Conservation (phyloP, 177 flowering plant species). For the Vitis hybrid region DNA sequence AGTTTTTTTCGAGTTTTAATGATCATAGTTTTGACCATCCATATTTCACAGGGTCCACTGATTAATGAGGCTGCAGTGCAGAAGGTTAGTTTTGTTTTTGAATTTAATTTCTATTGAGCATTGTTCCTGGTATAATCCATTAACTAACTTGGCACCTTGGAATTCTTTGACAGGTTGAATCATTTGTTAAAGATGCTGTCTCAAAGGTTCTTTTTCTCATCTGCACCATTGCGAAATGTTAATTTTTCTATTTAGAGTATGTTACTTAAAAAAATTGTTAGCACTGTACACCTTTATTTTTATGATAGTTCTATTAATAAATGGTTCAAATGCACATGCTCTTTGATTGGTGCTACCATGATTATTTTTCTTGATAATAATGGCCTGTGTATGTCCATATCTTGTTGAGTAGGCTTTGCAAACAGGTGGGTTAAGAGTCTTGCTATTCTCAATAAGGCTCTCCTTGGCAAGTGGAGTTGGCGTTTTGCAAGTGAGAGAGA, state of each 20-base stretch:
- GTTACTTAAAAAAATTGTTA: background rate
- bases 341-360: background rate
- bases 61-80: constrained; percentile 90
- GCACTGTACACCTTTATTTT: background rate
- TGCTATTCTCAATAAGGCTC: too few species aligned
- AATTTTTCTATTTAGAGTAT: background rate
- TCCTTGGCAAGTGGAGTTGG: too few species aligned
- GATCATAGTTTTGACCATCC: constrained; percentile 5
- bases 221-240: background rate
- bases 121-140: background rate
- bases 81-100: constrained; percentile 48
- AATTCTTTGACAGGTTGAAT: constrained; percentile 65
- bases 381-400: background rate
- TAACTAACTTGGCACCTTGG: constrained; percentile 3
- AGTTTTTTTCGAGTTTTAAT: background rate
- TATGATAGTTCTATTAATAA: background rate
- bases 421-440: too few species aligned
- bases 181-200: constrained; percentile 76
- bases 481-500: too few species aligned
- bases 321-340: background rate
- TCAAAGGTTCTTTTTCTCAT: constrained; percentile 64
- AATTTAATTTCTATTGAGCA: background rate
- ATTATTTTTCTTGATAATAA: background rate
- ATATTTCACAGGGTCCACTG: constrained; percentile 77
- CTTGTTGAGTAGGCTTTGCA: background rate